A percentile compares a stretch with the other conserved stretches of the same genome.
Evolutionary conservation across 257 asterid genomes (phyloP).

Genomic region (Fraxinus excelsior): DNA sequence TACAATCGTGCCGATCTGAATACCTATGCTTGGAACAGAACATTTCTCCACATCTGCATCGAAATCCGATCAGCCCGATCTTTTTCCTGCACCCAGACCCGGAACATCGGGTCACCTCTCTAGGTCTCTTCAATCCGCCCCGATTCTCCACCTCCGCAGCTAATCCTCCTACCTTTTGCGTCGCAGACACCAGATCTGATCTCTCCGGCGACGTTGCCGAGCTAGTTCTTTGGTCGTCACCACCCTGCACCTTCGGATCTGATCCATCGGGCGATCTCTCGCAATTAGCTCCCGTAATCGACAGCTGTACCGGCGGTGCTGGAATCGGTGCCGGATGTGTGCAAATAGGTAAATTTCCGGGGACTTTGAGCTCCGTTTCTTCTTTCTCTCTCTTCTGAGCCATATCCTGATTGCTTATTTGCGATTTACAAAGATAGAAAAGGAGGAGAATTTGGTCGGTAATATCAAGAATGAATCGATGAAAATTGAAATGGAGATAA

Average conservation of each 20-base stretch:
- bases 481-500: constrained; percentile 21
- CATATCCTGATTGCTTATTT: constrained; percentile 30
- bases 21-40: constrained; percentile 76
- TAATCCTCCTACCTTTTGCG: background rate
- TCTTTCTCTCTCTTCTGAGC: constrained; percentile 76
- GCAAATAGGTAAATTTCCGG: constrained; percentile 49
- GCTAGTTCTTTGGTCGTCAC: constrained; percentile 36
- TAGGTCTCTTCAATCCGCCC: constrained; percentile 49
- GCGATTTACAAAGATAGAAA: constrained; percentile 7
- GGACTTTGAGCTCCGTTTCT: constrained; percentile 69
- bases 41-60: constrained; percentile 72
- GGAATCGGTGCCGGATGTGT: constrained; percentile 42
- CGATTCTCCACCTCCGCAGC: constrained; percentile 23
- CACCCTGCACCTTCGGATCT: constrained; percentile 43
- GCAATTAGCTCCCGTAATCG: constrained; percentile 27
- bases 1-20: constrained; percentile 77
- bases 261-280: constrained; percentile 33
- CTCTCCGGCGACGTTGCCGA: constrained; percentile 40
- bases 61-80: constrained; percentile 69
- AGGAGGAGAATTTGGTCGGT: background rate
- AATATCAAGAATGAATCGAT: constrained; percentile 8
- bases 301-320: constrained; percentile 36
- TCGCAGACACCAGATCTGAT: constrained; percentile 35
- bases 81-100: constrained; percentile 67
- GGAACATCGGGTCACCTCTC: constrained; percentile 64